A percentile compares a stretch with the other conserved stretches of the same genome.
Conservation (phyloP, 2,329 filamentous ascomycete genomes). For the Penicillium olsonii region DNA sequence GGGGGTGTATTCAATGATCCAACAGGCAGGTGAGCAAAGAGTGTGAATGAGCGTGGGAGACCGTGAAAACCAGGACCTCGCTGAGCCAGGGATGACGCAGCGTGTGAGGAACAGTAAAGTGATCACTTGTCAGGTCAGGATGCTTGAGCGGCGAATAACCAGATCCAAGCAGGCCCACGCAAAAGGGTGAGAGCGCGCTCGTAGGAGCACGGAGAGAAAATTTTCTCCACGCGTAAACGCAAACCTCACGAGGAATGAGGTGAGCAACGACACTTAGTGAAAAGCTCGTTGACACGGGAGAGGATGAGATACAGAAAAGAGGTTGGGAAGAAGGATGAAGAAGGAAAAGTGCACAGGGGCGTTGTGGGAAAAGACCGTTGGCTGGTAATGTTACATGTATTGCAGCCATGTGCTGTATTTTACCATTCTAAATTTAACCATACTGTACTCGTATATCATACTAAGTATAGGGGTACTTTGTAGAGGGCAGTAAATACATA, state of each 20-base stretch:
- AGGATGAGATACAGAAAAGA: slow-evolving; percentile 21
- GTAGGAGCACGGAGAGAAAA: slow-evolving; percentile 10
- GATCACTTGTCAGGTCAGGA: slow-evolving; percentile 7
- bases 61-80: slow-evolving; percentile 1
- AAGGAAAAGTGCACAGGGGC: slow-evolving; percentile 19
- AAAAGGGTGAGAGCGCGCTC: slow-evolving; percentile 5
- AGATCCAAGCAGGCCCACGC: slow-evolving; percentile 1
- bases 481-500: too few species aligned
- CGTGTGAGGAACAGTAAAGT: neutral
- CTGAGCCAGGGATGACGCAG: slow-evolving; percentile 1
- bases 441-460: too few species aligned
- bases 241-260: slow-evolving; percentile 28
- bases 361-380: slow-evolving; percentile 44
- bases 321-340: slow-evolving; percentile 20
- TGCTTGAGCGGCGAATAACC: slow-evolving; percentile 11
- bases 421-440: slow-evolving; percentile 8
- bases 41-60: slow-evolving; percentile 25
- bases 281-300: slow-evolving; percentile 48
- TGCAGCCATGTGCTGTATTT: neutral
- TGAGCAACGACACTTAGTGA: slow-evolving; percentile 54
- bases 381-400: slow-evolving; percentile 13
- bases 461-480: neutral
- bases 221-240: slow-evolving; percentile 30
- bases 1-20: slow-evolving; percentile 29
- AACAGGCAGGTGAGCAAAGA: slow-evolving; percentile 23